phyloP scores from a whole-genome alignment of 805 yeast genomes.

The Ogataea parapolymorpha region DNA sequence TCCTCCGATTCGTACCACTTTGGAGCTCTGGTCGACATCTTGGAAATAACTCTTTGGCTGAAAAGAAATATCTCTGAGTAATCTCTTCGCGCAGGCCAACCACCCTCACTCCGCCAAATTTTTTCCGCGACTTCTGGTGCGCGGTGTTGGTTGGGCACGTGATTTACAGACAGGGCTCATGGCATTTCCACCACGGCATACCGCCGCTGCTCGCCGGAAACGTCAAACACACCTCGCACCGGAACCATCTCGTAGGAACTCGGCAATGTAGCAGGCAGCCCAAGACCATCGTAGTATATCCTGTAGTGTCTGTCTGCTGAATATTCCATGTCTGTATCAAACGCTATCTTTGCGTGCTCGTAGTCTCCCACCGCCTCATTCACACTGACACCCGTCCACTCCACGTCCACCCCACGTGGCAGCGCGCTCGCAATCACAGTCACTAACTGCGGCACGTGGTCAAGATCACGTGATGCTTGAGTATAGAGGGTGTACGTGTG shows the following conservation, averaged over 20 bases:
- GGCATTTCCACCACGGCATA: conserved; percentile 14
- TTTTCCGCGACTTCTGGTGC: conserved; percentile 13
- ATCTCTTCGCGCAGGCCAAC: conserved; percentile 6
- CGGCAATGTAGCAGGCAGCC: conserved; percentile 3
- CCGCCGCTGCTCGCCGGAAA: conserved; percentile 1
- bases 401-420: conserved; percentile 64
- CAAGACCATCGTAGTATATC: conserved; percentile 19
- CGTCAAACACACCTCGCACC: conserved; percentile 16
- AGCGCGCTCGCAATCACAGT: conserved; percentile 54
- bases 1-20: conserved; percentile 95
- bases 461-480: conserved; percentile 10
- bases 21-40: conserved; percentile 53
- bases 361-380: conserved; percentile 38
- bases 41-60: conserved; percentile 11
- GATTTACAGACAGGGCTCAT: conserved; percentile 1
- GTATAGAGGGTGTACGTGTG: conserved; percentile 46
- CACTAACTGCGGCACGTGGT: conserved; percentile 32
- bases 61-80: conserved; percentile 11
- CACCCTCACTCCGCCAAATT: conserved; percentile 14
- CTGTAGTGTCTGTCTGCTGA: conserved; percentile 22
- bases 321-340: conserved; percentile 17
- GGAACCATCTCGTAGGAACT: conserved; percentile 26
- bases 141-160: conserved; percentile 13
- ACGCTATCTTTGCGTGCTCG: conserved; percentile 15
- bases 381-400: conserved; percentile 69